Percentiles rank a stretch among this genome's conserved stretches.
phyloP scores from a whole-genome alignment of 2,329 filamentous ascomycete genomes.

The Trichophyton benhamiae region DNA sequence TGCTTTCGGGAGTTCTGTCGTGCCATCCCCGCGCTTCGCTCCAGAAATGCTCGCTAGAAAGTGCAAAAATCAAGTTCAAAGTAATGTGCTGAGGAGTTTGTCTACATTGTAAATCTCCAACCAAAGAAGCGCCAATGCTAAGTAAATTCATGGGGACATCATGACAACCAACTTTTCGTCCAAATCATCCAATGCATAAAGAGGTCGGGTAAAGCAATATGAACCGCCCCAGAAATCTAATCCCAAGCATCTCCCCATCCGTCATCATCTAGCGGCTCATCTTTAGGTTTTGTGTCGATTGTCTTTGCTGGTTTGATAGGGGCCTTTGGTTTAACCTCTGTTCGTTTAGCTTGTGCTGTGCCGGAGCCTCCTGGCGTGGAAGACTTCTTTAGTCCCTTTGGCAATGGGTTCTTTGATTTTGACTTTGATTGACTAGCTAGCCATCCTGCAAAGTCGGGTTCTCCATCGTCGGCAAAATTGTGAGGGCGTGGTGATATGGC shows the following conservation, averaged over 20 bases:
- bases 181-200: not conserved
- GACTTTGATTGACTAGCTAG: slow-evolving; percentile 70
- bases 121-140: not conserved
- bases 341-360: slow-evolving; percentile 24
- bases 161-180: not conserved
- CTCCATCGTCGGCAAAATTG: slow-evolving; percentile 64
- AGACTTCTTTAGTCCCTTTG: slow-evolving; percentile 68
- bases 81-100: not conserved
- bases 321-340: slow-evolving; percentile 35
- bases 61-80: too few species aligned
- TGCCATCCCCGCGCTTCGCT: too few species aligned
- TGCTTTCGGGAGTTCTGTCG: too few species aligned
- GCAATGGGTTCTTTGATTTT: slow-evolving; percentile 60
- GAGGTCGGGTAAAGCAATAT: not conserved
- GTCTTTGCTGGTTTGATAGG: slow-evolving; percentile 47
- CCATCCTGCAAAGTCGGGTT: slow-evolving; percentile 95
- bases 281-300: slow-evolving; percentile 53
- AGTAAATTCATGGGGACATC: not conserved
- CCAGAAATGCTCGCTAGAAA: too few species aligned
- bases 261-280: slow-evolving; percentile 30
- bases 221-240: slow-evolving; percentile 14
- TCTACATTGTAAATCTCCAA: not conserved
- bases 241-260: slow-evolving; percentile 40
- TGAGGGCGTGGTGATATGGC: slow-evolving; percentile 22
- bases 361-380: slow-evolving; percentile 25